Evolutionary conservation across 345 rosid species (phyloP).

Genomic region (Erysimum cheiranthoides): DNA sequence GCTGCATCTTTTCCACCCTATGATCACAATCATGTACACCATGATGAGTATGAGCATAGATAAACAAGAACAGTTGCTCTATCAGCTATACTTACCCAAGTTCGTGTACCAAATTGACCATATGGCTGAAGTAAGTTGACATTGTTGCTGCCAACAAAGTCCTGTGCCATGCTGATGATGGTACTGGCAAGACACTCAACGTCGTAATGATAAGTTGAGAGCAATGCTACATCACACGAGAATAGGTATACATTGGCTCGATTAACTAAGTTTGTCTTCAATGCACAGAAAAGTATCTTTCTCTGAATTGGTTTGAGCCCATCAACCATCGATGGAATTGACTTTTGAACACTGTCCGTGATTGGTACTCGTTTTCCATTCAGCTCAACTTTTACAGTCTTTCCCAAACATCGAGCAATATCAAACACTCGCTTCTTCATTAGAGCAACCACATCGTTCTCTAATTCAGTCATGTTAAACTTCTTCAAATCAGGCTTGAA

Average conservation of each 20-base stretch:
- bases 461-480: conserved; percentile 79
- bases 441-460: conserved; percentile 89
- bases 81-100: conserved; percentile 52
- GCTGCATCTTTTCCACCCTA: conserved; percentile 99
- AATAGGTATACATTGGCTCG: conserved; percentile 84
- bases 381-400: conserved; percentile 86
- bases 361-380: conserved; percentile 78
- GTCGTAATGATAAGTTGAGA: conserved; percentile 95
- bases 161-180: conserved; percentile 95
- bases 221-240: conserved; percentile 84
- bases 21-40: neutral
- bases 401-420: conserved; percentile 94
- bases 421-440: conserved; percentile 94
- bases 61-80: conserved; percentile 12
- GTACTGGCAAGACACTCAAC: conserved; percentile 87
- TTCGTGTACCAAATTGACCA: conserved; percentile 95
- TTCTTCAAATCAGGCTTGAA: conserved; percentile 86
- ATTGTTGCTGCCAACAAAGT: conserved; percentile 95
- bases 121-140: conserved; percentile 80
- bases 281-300: conserved; percentile 85
- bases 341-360: conserved; percentile 86
- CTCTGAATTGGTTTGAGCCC: conserved; percentile 98
- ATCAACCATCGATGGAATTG: conserved; percentile 97
- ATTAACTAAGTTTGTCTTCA: conserved; percentile 78
- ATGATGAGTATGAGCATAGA: conserved; percentile 10